Evolutionary conservation across 2,329 filamentous ascomycete species (phyloP), one percentile per base, ranked within the genome.

Genomic region (Talaromyces sp.): DNA sequence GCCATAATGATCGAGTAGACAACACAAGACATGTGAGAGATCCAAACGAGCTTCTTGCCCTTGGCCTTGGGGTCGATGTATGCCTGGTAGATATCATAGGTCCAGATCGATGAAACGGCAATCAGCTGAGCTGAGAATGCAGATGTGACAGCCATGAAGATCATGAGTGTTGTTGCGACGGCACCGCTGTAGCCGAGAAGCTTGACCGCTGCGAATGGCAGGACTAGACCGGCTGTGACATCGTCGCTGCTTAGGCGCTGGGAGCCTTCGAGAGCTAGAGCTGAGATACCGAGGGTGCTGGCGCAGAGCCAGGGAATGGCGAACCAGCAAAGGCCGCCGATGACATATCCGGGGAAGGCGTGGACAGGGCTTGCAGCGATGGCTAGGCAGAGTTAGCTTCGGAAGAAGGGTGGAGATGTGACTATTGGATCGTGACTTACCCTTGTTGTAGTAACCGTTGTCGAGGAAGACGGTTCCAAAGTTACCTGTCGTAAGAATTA

Each of bases 141-240:
- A 1, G 86, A 90, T 0, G 91, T 96, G 19, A 96, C 91, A 19
- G 92, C 91, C 86, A 96, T 90, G 77, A 96, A 95, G 49, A 95
- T 82, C 58, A 96, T 85, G 10, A 96, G 76, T 1, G 95, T 80
- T 0, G 89, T 91, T 0, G 85, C 89, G 1, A 86, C 84, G 1
- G 91, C 91, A 44, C 91, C 91, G 3, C 90, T 89, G 62, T 86
- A 86, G 1, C 91, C 92, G 6, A 96, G 82, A 8, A 97, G 74
- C 0, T 89, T 90, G 4, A 95, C 89, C 0, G 92, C 89, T 1
- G 90, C 91, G 52, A 92, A 91, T 0, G 91, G 92, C 1, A 96
- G 80, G 1, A 93, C 91, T 10, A 96, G 79, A 2, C 92, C 92
- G 4, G 90, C 90, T 1, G 85, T 87, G 0, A 96, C 89, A 54